Evolutionary conservation across 352 stramenopile genomes (phyloP), one percentile per base, ranked within the genome.

Genomic region (Phytopythium oedochilum): DNA sequence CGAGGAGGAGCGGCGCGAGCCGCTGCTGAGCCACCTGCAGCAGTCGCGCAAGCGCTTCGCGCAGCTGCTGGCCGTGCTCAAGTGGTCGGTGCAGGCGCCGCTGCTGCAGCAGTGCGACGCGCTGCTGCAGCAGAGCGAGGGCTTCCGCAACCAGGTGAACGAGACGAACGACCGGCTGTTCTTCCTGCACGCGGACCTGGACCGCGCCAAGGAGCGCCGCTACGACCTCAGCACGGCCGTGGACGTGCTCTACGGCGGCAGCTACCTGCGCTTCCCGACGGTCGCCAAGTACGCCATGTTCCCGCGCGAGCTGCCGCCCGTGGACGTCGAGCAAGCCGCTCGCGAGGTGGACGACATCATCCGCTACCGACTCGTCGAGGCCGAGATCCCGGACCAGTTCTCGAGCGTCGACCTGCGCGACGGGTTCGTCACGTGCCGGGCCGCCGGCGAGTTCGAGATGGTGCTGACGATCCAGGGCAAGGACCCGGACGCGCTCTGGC

Each of bases 71-170:
- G 81, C 80, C 8, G 70, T 94, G 58, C 73, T 91, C 39, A 90
- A 91, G 60, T 94, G 84, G 84, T 94, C 84, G n/a, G 79, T 89
- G 34, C 84, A 94, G 59, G 81, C 81, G 52, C 81, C 84, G 42
- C 61, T 94, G 52, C 63, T 91, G 23, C 68, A 85, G 64, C 78
- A 91, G 57, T 92, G 84, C 61, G 71, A 88, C 38, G 64, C 64
- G 31, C 46, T 94, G 32, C 66, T 91, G 29, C 52, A 72, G 39
- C 73, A 87, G 45, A 73, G 79, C 6, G 65, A 89, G 38, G 60
- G 43, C 34, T 94, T 82, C 60, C 73, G 71, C 39, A 88, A 92
- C 61, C 82, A 91, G 36, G 64, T 76, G 43, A 91, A 92, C 59
- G 84, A 94, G 64, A 89, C 79, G 20, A 91, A 91, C 40, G 84